Evolutionary conservation across 192 early-diverging fungal genomes (phyloP).

Genomic region (Piromyces finnis): DNA sequence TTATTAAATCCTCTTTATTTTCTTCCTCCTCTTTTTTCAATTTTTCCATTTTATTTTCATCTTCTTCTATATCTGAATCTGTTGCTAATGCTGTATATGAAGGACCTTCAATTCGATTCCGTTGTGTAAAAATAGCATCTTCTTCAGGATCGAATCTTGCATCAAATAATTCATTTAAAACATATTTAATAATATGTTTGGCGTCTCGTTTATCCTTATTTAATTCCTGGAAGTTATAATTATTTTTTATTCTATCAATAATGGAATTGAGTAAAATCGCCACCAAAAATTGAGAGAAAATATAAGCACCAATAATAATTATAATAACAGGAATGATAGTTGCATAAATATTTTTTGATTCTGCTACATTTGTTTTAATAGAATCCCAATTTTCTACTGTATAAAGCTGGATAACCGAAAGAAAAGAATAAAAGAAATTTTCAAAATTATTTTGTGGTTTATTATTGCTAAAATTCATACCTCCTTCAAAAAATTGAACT

Average conservation of each 20-base stretch:
- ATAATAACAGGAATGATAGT: neutral
- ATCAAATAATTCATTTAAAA: neutral
- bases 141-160: neutral
- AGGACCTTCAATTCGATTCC: neutral
- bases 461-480: neutral
- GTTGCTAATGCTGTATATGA: neutral
- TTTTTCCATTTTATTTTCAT: neutral
- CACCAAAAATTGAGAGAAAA: neutral
- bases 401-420: neutral
- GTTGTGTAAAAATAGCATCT: neutral
- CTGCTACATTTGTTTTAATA: neutral
- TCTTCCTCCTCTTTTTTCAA: too few relatives aligned
- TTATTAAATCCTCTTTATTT: too few relatives aligned
- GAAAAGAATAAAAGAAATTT: neutral
- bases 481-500: neutral
- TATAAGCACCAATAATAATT: neutral
- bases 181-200: neutral
- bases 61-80: neutral
- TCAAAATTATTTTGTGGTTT: neutral
- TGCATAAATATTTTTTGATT: neutral
- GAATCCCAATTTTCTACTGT: neutral
- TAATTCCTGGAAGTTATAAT: neutral
- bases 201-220: neutral
- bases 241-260: neutral
- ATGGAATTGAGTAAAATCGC: neutral